Conservation (phyloP, 1,139 yeast genomes). For the Scheffersomyces insectosa region DNA sequence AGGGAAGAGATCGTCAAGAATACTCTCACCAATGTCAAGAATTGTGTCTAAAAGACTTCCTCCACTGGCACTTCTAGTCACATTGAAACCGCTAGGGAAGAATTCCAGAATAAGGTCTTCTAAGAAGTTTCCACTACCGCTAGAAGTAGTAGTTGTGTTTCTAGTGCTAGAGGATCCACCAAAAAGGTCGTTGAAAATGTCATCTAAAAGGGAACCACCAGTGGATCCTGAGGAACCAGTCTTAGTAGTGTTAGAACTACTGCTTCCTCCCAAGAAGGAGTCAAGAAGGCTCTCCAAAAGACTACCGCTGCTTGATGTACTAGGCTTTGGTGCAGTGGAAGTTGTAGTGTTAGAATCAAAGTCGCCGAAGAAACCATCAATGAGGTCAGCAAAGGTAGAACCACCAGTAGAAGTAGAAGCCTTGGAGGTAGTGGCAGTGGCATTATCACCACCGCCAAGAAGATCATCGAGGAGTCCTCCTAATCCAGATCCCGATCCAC, state of each 20-base stretch:
- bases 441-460: constrained; percentile 3
- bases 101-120: constrained; percentile 4
- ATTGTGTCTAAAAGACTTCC: constrained; percentile 3
- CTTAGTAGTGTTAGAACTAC: constrained; percentile 8
- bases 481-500: not conserved
- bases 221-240: constrained; percentile 2
- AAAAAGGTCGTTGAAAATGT: constrained; percentile 15
- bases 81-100: constrained; percentile 7
- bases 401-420: constrained; percentile 4
- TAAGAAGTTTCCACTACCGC: constrained; percentile 9
- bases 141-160: constrained; percentile 8
- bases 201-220: constrained; percentile 13
- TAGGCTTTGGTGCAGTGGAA: constrained; percentile 11
- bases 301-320: constrained; percentile 12
- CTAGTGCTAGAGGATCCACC: constrained; percentile 5
- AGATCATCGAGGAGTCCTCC: constrained; percentile 3
- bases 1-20: constrained; percentile 11
- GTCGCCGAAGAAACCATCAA: constrained; percentile 12
- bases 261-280: constrained; percentile 8
- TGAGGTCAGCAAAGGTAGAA: not conserved
- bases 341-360: constrained; percentile 7
- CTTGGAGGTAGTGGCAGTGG: constrained; percentile 14
- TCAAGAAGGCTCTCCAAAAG: constrained; percentile 10
- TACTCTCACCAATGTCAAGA: not conserved
- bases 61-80: constrained; percentile 8